Base-by-base conservation (phyloP, 2,329 filamentous ascomycete species). In the Penicillium nordicum region DNA sequence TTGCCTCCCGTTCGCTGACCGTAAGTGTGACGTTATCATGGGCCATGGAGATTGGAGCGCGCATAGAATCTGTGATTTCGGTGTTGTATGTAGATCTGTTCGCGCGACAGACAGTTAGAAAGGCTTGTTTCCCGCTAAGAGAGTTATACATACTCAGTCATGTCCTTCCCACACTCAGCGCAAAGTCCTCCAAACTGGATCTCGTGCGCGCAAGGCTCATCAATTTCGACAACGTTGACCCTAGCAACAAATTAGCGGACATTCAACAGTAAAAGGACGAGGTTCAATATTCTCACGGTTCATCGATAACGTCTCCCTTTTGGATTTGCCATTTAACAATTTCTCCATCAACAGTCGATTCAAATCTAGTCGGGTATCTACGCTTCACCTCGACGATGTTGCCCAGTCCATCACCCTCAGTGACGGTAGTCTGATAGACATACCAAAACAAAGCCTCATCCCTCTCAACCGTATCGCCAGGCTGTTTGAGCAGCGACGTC, bases 31-130 rank as follows among this genome's bases (percentile, higher is more conserved):
- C 90, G 70, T 96, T 92, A 72, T 96, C 91, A 76, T 99, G 94
- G 29, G 90, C 88, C 85, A 96, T 96, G 76, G 93, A 93, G 73
- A 99, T 93, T 57, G 89, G 91, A 50, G 94, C 94, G 64, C 93
- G 90, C 61, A 89, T 86, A 2, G 89, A 88, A 72, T 96, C 90
- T 65, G 85, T 84, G 46, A 85, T 80, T 61, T 92, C 88, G 57
- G 87, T 91, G 53, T 90, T 91, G 83, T 91, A 97, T 73, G 87
- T 89, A 65, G 87, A 84, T 68, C 77, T 79, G 58, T 48, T 18
- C 36, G 46, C 18, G 45, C 27, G 29, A 43, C 41, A 37, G 29
- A 46, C 23, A 40, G 47, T 55, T 34, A 57, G 50, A 41, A 55
- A 46, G 10, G 50, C 47, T 29, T 36, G 48, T n/a, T 34, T 34